Percentiles rank a stretch among this genome's conserved stretches.
These are phyloP conservation scores for Daedaleopsis sinensis DNA, from an alignment of 768 basidiomycete species.

Conservation along the genomic window DNA sequence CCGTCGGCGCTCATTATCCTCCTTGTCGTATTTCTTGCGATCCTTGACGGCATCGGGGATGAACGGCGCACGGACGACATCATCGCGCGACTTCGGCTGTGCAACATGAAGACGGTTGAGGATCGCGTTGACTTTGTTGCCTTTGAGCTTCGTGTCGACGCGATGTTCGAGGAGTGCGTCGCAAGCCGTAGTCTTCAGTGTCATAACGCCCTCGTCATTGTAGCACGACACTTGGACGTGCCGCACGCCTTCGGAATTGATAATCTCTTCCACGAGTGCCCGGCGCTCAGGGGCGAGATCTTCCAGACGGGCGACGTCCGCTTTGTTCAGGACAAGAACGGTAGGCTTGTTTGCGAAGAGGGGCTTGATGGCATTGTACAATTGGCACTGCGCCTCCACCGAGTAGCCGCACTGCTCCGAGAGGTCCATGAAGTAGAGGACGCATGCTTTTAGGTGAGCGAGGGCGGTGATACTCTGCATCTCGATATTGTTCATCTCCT, in stretches of 20 bases:
- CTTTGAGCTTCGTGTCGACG: slow-evolving; percentile 92
- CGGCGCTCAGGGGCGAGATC: slow-evolving; percentile 80
- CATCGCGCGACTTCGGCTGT: slow-evolving; percentile 86
- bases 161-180: slow-evolving; percentile 94
- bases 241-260: slow-evolving; percentile 69
- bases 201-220: slow-evolving; percentile 98
- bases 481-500: slow-evolving; percentile 99
- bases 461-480: slow-evolving; percentile 99
- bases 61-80: slow-evolving; percentile 83
- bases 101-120: slow-evolving; percentile 97
- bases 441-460: slow-evolving; percentile 91
- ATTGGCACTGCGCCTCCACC: slow-evolving; percentile 97
- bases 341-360: slow-evolving; percentile 93
- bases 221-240: slow-evolving; percentile 90
- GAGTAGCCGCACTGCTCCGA: slow-evolving; percentile 98
- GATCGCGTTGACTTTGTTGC: slow-evolving; percentile 88
- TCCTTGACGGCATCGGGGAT: slow-evolving; percentile 85
- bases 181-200: slow-evolving; percentile 93
- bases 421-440: slow-evolving; percentile 98
- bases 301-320: slow-evolving; percentile 87
- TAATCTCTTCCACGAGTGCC: slow-evolving; percentile 85
- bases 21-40: slow-evolving; percentile 83
- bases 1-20: slow-evolving; percentile 74
- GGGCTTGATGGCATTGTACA: slow-evolving; percentile 99
- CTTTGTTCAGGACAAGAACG: slow-evolving; percentile 96